Evolutionary conservation across 139 green algal species (phyloP).

Genomic region (Pleodorina starrii): DNA sequence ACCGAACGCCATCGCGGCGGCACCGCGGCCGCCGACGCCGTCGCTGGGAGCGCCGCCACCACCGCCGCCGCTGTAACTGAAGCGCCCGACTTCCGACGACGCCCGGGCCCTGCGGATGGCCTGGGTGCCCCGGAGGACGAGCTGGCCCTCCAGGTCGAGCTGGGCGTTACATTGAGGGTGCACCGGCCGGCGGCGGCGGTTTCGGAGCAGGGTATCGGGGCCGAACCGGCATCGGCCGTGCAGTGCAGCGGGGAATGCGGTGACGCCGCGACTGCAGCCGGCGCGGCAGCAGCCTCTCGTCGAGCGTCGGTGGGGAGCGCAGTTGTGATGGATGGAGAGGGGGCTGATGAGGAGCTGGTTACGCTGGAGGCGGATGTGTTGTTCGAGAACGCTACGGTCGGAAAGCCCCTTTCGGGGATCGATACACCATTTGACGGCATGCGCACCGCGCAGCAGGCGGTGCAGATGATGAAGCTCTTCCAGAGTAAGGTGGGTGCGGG

Average conservation of each 20-base stretch:
- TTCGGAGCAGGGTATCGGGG: not conserved
- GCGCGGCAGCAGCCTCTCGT: no score
- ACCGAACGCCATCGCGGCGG: not conserved
- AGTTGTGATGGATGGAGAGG: no score
- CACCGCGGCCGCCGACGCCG: not conserved
- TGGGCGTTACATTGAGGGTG: not conserved
- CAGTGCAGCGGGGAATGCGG: no score
- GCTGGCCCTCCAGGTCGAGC: not conserved
- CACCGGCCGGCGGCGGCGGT: not conserved
- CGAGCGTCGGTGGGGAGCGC: not conserved
- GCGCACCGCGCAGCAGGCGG: not conserved
- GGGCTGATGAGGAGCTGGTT: no score
- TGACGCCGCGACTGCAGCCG: no score
- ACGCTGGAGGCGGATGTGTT: not conserved
- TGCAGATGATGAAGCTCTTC: constrained; percentile 18
- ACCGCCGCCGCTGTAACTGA: no score
- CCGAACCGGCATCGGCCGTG: no score
- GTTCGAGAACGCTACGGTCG: constrained; percentile 14
- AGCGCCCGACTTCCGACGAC: no score
- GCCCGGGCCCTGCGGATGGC: no score
- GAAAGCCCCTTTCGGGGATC: not conserved
- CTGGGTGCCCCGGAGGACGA: not conserved
- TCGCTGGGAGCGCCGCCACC: no score
- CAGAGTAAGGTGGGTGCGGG: constrained; percentile 6
- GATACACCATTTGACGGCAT: not conserved